Evolutionary conservation across 2,329 filamentous ascomycete genomes (phyloP).

Genomic region (Penicillium sclerotigenum): DNA sequence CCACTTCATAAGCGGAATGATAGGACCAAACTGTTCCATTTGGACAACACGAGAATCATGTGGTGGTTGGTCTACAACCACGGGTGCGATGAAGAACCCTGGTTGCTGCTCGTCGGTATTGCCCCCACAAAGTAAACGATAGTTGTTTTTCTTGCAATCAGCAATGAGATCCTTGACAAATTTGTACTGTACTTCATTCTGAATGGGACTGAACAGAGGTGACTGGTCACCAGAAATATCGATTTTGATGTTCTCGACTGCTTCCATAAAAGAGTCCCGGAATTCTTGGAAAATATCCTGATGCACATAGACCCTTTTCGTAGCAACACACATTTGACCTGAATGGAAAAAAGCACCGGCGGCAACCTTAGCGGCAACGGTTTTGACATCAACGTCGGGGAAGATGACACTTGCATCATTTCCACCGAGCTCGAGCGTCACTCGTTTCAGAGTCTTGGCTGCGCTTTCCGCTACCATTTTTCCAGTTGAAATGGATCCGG

Average conservation of each 20-base stretch:
- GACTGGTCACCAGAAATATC: background rate
- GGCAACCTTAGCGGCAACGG: background rate
- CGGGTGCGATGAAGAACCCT: background rate
- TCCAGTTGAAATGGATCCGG: background rate
- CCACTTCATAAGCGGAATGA: background rate
- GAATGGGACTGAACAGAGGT: background rate
- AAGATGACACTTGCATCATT: background rate
- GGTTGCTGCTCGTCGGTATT: background rate
- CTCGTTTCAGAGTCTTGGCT: background rate
- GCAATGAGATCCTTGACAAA: background rate
- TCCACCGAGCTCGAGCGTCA: background rate
- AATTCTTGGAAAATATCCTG: background rate
- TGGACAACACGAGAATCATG: background rate
- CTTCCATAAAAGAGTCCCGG: background rate
- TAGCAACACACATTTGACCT: background rate
- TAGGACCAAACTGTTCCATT: background rate
- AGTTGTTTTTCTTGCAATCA: background rate
- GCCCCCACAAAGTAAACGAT: background rate
- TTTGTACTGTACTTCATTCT: background rate
- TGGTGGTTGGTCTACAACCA: background rate
- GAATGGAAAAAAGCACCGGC: background rate
- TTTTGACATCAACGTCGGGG: background rate
- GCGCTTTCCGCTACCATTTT: background rate
- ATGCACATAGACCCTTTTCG: background rate
- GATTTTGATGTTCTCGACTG: background rate